Evolutionary conservation across 1,284 basidiomycete genomes (phyloP), one percentile per base, ranked within the genome.

Genomic region (Heterobasidion occidentale): DNA sequence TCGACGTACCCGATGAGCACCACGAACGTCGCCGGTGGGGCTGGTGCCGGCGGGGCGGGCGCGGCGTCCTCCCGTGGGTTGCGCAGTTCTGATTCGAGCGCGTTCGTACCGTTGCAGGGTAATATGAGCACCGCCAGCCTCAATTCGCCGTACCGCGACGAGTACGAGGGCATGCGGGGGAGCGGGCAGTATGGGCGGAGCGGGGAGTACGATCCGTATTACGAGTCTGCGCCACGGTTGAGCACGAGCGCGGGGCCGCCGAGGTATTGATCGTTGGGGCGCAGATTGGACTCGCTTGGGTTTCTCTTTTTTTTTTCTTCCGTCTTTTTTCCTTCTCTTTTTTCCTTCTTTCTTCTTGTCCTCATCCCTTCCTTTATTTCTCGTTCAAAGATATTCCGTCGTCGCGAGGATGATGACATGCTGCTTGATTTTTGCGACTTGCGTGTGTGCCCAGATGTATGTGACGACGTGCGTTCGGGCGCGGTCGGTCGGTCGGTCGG

Each of bases 71-170:
- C 61, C 52, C 70, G 67, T 50, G 66, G 66, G 46, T 57, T 72
- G 59, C 67, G 71, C 33, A 66, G 66, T 64, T 80, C 80, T 61
- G 77, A 83, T 67, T 79, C 78, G 60, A 83, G 80, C 60, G 77
- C 79, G 36, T 84, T 84, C 63, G 69, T 81, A 50, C 83, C 83
- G 27, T 64, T 85, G 61, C 77, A 81, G 61, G 76, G 74, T 61
- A 81, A 81, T 62, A 63, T 72, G 53, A 81, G 78, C 61, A 73
- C 73, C 59, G 73, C 75, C 50, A 62, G 61, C 62, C 56, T 75
- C 49, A 65, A 66, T 46, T 63, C 70, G 55, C 71, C 74, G 49
- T 82, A 80, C 65, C 71, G 65, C 50, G 81, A 84, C 61, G 69
- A 74, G 15, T 62, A 60, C 20, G 65, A 61, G 44, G 60, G 53